Percentiles rank a stretch among this genome's conserved stretches.
phyloP scores from a whole-genome alignment of 352 stramenopile species.

The Phytophthora multivora region DNA sequence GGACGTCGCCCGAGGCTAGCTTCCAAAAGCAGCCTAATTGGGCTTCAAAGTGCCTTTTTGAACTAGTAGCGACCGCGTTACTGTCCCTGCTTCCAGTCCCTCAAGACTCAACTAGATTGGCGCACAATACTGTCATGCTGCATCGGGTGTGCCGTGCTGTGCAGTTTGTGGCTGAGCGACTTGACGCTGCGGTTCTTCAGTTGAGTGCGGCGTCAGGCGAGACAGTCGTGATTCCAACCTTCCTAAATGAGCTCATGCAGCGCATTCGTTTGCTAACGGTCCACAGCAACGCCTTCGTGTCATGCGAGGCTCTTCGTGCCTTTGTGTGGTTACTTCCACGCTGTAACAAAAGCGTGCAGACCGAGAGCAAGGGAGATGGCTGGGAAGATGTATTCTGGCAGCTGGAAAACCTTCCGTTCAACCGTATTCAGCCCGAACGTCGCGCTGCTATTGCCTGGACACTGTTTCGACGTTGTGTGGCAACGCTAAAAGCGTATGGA shows the following conservation, averaged over 20 bases:
- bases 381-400: slow-evolving; percentile 54
- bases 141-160: slow-evolving; percentile 42
- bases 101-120: slow-evolving; percentile 8
- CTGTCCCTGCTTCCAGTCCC: slow-evolving; percentile 54
- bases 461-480: slow-evolving; percentile 66
- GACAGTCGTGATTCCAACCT: slow-evolving; percentile 32
- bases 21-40: slow-evolving; percentile 52
- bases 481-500: slow-evolving; percentile 38
- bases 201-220: slow-evolving; percentile 45
- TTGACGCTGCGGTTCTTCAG: slow-evolving; percentile 55
- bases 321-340: slow-evolving; percentile 80
- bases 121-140: slow-evolving; percentile 13
- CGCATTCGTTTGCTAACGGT: slow-evolving; percentile 44
- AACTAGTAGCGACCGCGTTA: slow-evolving; percentile 47
- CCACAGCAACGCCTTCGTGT: slow-evolving; percentile 59
- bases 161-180: slow-evolving; percentile 58
- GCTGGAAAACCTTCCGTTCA: slow-evolving; percentile 50
- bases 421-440: slow-evolving; percentile 51
- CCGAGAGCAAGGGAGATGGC: slow-evolving; percentile 17
- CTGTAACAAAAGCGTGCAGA: not conserved
- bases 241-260: slow-evolving; percentile 56
- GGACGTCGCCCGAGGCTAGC: slow-evolving; percentile 42
- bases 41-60: slow-evolving; percentile 55
- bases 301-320: slow-evolving; percentile 60
- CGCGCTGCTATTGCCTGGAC: slow-evolving; percentile 64